These are phyloP conservation scores for Colletotrichum sp. DNA, from an alignment of 2,329 filamentous ascomycete genomes.

Conservation along the genomic window DNA sequence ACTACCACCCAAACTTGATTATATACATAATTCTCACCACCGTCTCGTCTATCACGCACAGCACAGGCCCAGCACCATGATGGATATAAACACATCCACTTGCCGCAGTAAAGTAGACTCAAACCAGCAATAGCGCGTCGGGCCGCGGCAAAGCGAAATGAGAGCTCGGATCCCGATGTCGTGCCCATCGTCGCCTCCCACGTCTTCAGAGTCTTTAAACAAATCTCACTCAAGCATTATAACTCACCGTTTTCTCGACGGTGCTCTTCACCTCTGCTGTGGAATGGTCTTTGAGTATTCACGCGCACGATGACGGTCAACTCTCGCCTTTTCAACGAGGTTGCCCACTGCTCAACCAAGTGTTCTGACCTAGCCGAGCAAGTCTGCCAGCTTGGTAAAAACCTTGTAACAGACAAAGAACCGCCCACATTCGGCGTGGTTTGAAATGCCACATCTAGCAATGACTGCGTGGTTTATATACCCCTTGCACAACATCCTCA, in stretches of 20 bases:
- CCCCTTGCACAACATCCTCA: too few relatives aligned
- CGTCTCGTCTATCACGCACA: neutral
- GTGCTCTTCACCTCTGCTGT: neutral
- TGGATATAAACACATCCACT: fast-evolving
- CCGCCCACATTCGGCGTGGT: fast-evolving
- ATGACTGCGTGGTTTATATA: fast-evolving
- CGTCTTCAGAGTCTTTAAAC: fast-evolving
- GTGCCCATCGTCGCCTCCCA: too few relatives aligned
- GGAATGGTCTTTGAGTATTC: neutral
- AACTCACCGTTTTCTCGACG: neutral
- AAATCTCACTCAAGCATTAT: neutral
- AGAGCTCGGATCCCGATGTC: too few relatives aligned
- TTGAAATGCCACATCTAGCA: neutral
- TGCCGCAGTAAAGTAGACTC: fast-evolving
- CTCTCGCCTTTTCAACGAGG: neutral
- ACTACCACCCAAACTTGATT: neutral
- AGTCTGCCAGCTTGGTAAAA: neutral
- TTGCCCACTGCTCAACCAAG: neutral
- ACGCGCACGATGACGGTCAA: neutral
- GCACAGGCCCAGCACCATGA: too few relatives aligned
- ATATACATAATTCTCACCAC: fast-evolving
- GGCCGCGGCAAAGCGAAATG: too few relatives aligned
- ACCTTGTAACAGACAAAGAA: fast-evolving
- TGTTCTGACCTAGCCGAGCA: neutral
- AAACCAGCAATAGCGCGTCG: neutral